Evolutionary conservation across 495 filamentous ascomycete species (phyloP), one percentile per base, ranked within the genome.

Genomic region (Xylaria acuta): DNA sequence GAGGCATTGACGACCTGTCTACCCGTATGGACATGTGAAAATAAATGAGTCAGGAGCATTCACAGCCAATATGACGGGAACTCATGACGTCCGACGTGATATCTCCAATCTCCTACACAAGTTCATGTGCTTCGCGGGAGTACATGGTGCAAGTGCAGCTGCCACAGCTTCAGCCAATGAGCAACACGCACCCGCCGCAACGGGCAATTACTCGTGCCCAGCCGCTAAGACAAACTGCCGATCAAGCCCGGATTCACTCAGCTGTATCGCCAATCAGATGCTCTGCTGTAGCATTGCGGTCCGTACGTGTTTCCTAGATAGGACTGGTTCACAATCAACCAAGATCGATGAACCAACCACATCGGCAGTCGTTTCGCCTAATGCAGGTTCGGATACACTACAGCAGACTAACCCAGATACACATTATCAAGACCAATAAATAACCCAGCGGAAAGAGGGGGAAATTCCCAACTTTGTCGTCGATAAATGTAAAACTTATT

Each of bases 181-280:
- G 43, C 59, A 32, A 22, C 69, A 56, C 45, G 20, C 59, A 11
- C 22, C 36, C 49, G 47, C 69, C 69, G 41, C 69, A 71, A 71
- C 34, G 30, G 69, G 69, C 45, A 71, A 65, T 64, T 18, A 32
- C 67, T 49, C 67, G 54, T 62, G 67, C 53, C 36, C 54, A 41
- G 54, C 32, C 68, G 58, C 54, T 69, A 43, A 69, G 54, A 60
- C 49, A 41, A 58, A 64, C 40, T 47, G 25, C 67, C 40, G 27
- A 36, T 53, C 40, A 59, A 27, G 32, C n/a, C 16, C 11, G 27
- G 5, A 32, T 18, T 30, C 16, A 16, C 11, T 49, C 25, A 45
- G 36, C 41, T 53, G 40, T 22, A 27, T 43, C 36, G 20, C 60
- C 38, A 64, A 64, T 64, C 60, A 64, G 36, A 43, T 43, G 22